Evolutionary conservation across 2,329 filamentous ascomycete genomes (phyloP).

Genomic region (Botryotinia narcissicola): DNA sequence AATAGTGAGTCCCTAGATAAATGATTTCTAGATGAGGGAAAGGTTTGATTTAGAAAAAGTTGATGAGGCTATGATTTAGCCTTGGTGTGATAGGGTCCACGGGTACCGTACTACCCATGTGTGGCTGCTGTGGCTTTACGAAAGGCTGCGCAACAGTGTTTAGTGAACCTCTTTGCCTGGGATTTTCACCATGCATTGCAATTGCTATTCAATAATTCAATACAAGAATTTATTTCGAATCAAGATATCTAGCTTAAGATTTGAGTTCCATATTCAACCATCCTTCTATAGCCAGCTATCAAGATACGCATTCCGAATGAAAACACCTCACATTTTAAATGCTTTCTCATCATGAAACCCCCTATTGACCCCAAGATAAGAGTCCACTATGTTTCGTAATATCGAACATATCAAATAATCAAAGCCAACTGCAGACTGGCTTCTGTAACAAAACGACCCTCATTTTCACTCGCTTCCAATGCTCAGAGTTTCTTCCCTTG

Average conservation of each 20-base stretch:
- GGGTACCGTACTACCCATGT: neutral
- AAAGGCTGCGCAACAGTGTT: neutral
- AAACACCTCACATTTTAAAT: neutral
- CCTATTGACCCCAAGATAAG: neutral
- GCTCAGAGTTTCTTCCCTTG: neutral
- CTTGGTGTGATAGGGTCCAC: neutral
- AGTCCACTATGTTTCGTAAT: neutral
- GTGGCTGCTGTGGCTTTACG: neutral
- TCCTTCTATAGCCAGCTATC: neutral
- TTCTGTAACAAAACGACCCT: neutral
- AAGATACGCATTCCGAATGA: neutral
- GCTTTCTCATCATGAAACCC: neutral
- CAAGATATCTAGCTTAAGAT: neutral
- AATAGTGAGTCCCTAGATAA: too few species aligned
- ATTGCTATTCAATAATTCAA: neutral
- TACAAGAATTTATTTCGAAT: slow-evolving; percentile 34
- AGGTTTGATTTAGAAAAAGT: neutral
- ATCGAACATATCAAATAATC: neutral
- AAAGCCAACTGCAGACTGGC: neutral
- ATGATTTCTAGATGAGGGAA: neutral
- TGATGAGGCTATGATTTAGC: neutral
- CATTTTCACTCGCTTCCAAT: neutral
- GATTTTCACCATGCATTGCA: neutral
- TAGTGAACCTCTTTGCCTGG: neutral
- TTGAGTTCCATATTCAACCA: too few species aligned